Evolutionary conservation across 495 filamentous ascomycete species (phyloP).

Genomic region (Hypoxylon fuscum): DNA sequence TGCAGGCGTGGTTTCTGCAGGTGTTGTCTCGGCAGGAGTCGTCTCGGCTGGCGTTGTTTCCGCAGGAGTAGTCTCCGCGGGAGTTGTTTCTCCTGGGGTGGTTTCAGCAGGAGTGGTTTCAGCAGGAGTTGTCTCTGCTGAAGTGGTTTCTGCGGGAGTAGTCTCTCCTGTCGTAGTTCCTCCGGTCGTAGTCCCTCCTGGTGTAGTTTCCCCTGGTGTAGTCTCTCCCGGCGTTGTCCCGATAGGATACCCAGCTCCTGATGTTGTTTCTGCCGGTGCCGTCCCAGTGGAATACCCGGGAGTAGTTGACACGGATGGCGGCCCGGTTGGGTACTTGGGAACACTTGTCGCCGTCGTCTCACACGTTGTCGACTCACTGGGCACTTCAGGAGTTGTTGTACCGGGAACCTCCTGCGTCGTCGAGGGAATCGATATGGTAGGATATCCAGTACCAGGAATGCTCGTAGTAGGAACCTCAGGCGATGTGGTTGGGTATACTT

Average conservation of each 20-base stretch:
- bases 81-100: too few relatives aligned
- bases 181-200: too few relatives aligned
- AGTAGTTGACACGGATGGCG: background rate
- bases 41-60: too few relatives aligned
- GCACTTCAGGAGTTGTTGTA: too few relatives aligned
- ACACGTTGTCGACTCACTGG: too few relatives aligned
- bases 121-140: too few relatives aligned
- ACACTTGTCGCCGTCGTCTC: background rate
- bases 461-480: too few relatives aligned
- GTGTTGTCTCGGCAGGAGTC: background rate
- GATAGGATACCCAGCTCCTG: slow-evolving; percentile 1
- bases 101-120: background rate
- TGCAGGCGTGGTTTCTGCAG: slow-evolving; percentile 3
- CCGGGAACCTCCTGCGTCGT: background rate
- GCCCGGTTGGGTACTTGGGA: too few relatives aligned
- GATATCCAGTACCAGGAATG: too few relatives aligned
- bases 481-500: background rate
- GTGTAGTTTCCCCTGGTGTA: background rate
- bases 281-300: background rate
- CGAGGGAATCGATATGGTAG: background rate
- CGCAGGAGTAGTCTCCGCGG: too few relatives aligned
- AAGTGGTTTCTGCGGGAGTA: background rate
- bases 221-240: background rate
- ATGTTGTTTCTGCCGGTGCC: background rate
- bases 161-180: background rate